These are phyloP conservation scores for Calonectria henricotiae DNA, from an alignment of 2,329 filamentous ascomycete genomes.

Conservation along the genomic window DNA sequence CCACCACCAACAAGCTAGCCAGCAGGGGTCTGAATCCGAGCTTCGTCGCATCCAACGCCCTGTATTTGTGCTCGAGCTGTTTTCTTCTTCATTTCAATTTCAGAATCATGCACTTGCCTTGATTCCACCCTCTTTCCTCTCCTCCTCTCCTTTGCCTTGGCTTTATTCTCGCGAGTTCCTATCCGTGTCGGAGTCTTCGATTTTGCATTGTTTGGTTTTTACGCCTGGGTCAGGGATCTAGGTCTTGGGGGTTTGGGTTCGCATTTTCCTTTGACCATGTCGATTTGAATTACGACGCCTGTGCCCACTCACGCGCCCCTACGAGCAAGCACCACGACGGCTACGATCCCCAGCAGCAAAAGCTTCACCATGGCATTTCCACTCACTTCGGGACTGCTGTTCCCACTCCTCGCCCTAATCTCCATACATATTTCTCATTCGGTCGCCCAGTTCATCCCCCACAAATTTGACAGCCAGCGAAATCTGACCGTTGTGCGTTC, in stretches of 20 bases:
- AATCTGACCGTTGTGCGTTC: slow-evolving; percentile 74
- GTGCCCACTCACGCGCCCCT: slow-evolving; percentile 40
- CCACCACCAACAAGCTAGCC: not conserved
- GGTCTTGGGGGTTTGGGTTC: not conserved
- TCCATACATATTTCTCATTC: slow-evolving; percentile 42
- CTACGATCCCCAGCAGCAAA: slow-evolving; percentile 29
- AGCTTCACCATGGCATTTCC: slow-evolving; percentile 34
- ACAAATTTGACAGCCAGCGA: slow-evolving; percentile 48
- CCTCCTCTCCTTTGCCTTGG: not conserved
- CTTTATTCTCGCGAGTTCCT: slow-evolving; percentile 31
- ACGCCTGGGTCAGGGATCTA: slow-evolving; percentile 6
- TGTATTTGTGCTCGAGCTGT: slow-evolving; percentile 32
- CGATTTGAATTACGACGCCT: slow-evolving; percentile 48
- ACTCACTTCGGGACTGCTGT: slow-evolving; percentile 33
- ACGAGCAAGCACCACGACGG: slow-evolving; percentile 4
- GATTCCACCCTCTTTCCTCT: not conserved
- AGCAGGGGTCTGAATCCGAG: slow-evolving; percentile 29
- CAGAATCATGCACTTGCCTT: slow-evolving; percentile 25
- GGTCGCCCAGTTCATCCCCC: slow-evolving; percentile 56
- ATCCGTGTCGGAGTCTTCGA: not conserved
- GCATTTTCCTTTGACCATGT: slow-evolving; percentile 17
- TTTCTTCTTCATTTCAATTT: slow-evolving; percentile 7
- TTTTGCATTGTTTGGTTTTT: not conserved
- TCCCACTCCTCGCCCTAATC: slow-evolving; percentile 41
- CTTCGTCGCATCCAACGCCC: slow-evolving; percentile 28